These are phyloP conservation scores for Cyberlindnera samutprakarnensis DNA, from an alignment of 805 yeast species.

Conservation along the genomic window DNA sequence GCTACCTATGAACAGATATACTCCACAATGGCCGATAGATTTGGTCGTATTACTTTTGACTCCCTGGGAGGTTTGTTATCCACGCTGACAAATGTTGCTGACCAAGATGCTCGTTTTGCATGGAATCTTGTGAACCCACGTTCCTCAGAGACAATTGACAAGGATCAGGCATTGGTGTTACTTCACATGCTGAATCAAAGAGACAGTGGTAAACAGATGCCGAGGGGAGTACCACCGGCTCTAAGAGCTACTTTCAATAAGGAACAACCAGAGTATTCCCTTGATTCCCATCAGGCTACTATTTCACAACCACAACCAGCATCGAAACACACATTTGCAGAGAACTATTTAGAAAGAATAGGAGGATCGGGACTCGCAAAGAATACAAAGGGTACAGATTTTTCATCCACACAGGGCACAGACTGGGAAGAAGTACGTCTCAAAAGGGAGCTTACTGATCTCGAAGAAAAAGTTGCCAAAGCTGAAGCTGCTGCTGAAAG, in stretches of 20 bases:
- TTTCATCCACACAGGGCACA: conserved; percentile 58
- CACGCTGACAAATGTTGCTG: conserved; percentile 66
- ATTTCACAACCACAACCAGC: conserved; percentile 16
- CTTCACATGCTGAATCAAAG: conserved; percentile 89
- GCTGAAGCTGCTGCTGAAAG: conserved; percentile 43
- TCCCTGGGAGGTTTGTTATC: conserved; percentile 62
- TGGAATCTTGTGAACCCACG: conserved; percentile 96
- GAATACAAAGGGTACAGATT: conserved; percentile 54
- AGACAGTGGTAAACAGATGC: conserved; percentile 75
- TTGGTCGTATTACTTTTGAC: conserved; percentile 74
- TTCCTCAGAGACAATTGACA: conserved; percentile 79
- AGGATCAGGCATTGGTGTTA: conserved; percentile 85
- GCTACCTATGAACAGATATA: conserved; percentile 73
- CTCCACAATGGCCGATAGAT: conserved; percentile 62
- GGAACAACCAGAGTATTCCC: conserved; percentile 68
- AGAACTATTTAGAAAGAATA: conserved; percentile 46
- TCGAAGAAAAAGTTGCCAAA: conserved; percentile 57
- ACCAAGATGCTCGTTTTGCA: conserved; percentile 77
- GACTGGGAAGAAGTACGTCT: conserved; percentile 92
- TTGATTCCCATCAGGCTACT: conserved; percentile 45
- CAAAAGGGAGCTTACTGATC: conserved; percentile 66
- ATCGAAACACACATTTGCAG: conserved; percentile 39
- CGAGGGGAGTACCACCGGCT: conserved; percentile 91
- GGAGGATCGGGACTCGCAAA: conserved; percentile 34
- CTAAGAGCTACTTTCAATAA: conserved; percentile 87